phyloP scores from a whole-genome alignment of 2,329 filamentous ascomycete species.

The Nigrospora oryzae region DNA sequence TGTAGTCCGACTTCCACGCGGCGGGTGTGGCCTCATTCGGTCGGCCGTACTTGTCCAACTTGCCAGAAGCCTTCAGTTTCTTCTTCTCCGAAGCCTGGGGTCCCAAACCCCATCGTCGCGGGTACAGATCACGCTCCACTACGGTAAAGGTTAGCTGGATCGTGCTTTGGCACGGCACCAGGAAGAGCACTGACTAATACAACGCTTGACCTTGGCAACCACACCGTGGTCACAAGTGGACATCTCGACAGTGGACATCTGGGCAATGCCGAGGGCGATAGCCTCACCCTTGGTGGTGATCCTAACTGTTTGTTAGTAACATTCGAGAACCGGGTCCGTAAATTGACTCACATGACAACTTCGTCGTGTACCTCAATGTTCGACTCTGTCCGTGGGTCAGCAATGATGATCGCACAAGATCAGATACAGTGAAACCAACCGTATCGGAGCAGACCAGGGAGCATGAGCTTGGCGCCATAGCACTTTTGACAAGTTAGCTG shows the following conservation, averaged over 20 bases:
- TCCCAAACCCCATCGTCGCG: constrained; percentile 90
- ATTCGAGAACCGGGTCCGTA: no score
- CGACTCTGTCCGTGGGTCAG: constrained; percentile 49
- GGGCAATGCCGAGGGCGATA: constrained; percentile 89
- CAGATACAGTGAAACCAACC: constrained; percentile 40
- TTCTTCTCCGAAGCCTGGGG: constrained; percentile 95
- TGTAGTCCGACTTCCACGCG: constrained; percentile 89
- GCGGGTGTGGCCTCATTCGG: constrained; percentile 87
- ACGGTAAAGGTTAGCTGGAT: neutral
- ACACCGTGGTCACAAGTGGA: constrained; percentile 95
- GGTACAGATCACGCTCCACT: constrained; percentile 95
- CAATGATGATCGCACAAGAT: neutral
- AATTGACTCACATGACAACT: constrained; percentile 55
- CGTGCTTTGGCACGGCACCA: neutral
- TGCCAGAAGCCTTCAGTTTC: constrained; percentile 97
- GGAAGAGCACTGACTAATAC: constrained; percentile 53
- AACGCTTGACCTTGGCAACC: constrained; percentile 97
- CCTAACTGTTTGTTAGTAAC: neutral
- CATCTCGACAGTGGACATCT: constrained; percentile 97
- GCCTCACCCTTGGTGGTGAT: constrained; percentile 99
- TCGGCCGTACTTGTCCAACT: constrained; percentile 95
- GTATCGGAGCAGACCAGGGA: constrained; percentile 89
- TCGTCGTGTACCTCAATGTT: constrained; percentile 93
- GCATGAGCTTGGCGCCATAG: constrained; percentile 98
- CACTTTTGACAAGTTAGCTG: constrained; percentile 31